Percentiles rank a stretch among this genome's conserved stretches.
Conservation (phyloP, 495 filamentous ascomycete genomes). For the Lasiosphaeris hirsuta region DNA sequence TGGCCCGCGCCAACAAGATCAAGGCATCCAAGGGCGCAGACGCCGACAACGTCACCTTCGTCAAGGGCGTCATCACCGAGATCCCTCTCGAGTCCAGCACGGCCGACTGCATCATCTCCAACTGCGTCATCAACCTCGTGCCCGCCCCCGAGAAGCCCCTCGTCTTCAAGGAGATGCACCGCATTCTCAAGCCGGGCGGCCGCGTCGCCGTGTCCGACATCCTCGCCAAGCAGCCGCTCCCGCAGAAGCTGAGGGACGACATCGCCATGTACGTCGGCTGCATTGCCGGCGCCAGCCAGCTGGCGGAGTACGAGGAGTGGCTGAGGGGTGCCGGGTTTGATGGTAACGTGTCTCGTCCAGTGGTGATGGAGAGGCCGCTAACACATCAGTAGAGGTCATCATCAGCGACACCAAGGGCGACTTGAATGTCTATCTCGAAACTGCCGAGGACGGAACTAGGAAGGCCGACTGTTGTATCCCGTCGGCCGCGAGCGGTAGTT, state of each 20-base stretch:
- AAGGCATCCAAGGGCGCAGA: conserved; percentile 30
- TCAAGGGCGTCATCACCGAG: conserved; percentile 52
- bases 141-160: conserved; percentile 52
- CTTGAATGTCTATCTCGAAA: conserved; percentile 56
- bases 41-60: conserved; percentile 46
- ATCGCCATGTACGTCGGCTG: conserved; percentile 59
- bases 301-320: conserved; percentile 54
- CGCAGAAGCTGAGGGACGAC: conserved; percentile 44
- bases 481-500: not conserved
- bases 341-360: conserved; percentile 32
- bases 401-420: conserved; percentile 54
- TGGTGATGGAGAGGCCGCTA: conserved; percentile 2
- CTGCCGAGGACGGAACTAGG: conserved; percentile 20
- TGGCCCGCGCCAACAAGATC: conserved; percentile 47
- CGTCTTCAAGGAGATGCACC: conserved; percentile 59
- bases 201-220: conserved; percentile 66
- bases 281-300: conserved; percentile 54
- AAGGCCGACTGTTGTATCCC: conserved; percentile 14
- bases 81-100: conserved; percentile 42
- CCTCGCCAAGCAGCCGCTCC: conserved; percentile 51
- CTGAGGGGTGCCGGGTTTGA: conserved; percentile 53
- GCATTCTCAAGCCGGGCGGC: conserved; percentile 59
- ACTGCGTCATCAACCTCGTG: conserved; percentile 65
- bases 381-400: conserved; percentile 40
- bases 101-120: conserved; percentile 57